A percentile compares a stretch with the other conserved stretches of the same genome.
These are phyloP conservation scores for Seiridium cupressi DNA, from an alignment of 2,329 filamentous ascomycete species.

Conservation along the genomic window DNA sequence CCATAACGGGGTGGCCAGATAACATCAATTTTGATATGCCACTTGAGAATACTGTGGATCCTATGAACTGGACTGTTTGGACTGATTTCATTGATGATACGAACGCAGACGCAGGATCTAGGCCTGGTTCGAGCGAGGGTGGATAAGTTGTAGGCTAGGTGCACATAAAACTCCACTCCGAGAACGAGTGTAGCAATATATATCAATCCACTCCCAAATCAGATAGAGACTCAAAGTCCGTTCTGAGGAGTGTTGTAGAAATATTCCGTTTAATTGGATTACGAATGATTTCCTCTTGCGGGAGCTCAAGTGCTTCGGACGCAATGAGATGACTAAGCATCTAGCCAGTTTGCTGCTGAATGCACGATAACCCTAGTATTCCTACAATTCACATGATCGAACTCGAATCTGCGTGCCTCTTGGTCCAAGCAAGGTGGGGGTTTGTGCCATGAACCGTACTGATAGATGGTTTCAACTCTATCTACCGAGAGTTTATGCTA, in stretches of 20 bases:
- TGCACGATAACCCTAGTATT: too few relatives aligned
- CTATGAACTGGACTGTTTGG: slow-evolving; percentile 38
- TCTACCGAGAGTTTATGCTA: slow-evolving; percentile 13
- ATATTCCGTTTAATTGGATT: too few relatives aligned
- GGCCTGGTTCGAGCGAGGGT: slow-evolving; percentile 21
- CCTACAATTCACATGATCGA: not conserved
- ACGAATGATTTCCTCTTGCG: too few relatives aligned
- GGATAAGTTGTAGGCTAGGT: slow-evolving; percentile 1
- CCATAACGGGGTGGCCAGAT: slow-evolving; percentile 9
- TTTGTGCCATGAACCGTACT: slow-evolving; percentile 5
- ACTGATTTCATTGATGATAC: slow-evolving; percentile 44
- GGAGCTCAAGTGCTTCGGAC: too few relatives aligned
- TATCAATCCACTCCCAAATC: not conserved
- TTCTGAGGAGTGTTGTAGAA: too few relatives aligned
- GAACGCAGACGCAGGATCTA: slow-evolving; percentile 26
- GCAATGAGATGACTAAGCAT: too few relatives aligned
- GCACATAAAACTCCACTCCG: too few relatives aligned
- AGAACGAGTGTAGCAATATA: not conserved
- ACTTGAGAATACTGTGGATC: slow-evolving; percentile 13
- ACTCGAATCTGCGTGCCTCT: not conserved
- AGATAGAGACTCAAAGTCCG: too few relatives aligned
- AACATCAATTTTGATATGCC: slow-evolving; percentile 21
- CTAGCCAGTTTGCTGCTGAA: too few relatives aligned
- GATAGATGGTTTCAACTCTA: slow-evolving; percentile 8
- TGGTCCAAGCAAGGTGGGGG: not conserved